Conservation (phyloP, 495 filamentous ascomycete genomes). For the Ascodesmis nigricans region DNA sequence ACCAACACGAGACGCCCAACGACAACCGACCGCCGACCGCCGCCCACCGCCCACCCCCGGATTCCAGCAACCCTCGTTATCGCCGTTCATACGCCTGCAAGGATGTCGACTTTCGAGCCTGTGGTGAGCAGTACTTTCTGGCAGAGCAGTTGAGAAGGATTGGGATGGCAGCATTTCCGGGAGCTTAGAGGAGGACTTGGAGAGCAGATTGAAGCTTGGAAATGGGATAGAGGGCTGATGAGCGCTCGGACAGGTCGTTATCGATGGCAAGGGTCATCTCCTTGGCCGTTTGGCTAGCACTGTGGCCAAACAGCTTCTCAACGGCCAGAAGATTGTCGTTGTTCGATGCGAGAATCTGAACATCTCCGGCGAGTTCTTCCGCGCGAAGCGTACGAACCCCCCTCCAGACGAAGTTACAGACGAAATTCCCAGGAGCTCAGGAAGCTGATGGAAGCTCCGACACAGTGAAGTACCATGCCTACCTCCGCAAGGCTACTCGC, state of each 20-base stretch:
- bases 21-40: conserved; percentile 14
- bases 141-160: not conserved
- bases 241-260: conserved; percentile 47
- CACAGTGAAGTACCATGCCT: conserved; percentile 98
- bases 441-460: no score
- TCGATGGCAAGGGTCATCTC: conserved; percentile 99
- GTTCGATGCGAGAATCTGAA: conserved; percentile 97
- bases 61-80: conserved; percentile 21
- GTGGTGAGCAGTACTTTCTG: conserved; percentile 40
- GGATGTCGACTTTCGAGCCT: conserved; percentile 93
- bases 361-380: conserved; percentile 99
- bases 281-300: conserved; percentile 96
- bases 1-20: conserved; percentile 11
- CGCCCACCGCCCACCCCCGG: conserved; percentile 18
- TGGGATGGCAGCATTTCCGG: not conserved
- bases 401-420: no score
- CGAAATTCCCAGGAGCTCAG: no score
- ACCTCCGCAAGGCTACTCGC: conserved; percentile 98
- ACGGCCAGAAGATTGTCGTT: conserved; percentile 97
- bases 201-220: conserved; percentile 5
- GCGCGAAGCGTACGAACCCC: conserved; percentile 98
- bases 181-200: not conserved
- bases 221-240: conserved; percentile 11
- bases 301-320: conserved; percentile 98
- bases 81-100: conserved; percentile 31